Base-by-base conservation (phyloP, 176 grass and related monocot species). In the Typha latifolia region DNA sequence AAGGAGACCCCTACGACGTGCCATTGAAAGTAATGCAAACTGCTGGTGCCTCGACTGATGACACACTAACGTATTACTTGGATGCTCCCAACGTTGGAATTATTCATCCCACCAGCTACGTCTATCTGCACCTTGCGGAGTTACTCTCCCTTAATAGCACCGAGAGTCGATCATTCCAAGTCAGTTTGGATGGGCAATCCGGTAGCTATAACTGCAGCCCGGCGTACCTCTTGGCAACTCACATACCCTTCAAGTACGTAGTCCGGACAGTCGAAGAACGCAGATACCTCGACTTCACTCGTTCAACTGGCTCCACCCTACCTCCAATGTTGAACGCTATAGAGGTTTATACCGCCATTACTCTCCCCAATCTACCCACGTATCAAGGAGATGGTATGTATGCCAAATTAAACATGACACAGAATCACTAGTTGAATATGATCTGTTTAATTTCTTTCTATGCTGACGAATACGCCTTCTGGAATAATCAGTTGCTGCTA, bases 71-170 rank as follows among this genome's bases (percentile, higher is more conserved):
- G 62, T 65, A 32, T 31, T 12, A 32, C 15, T 15, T 65, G 13
- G 62, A 20, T 22, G 62, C 62, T 65, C 24, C 9, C 24, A 65
- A 22, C 62, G 23, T 3, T 29, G 62, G 62, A 12, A 65, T 9
- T 8, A 22, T 29, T 65, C 62, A 31, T 29, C 62, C 62, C 13
- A 65, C 62, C 32, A 29, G 4, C 18, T 18, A 14, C 32, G 32
- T 65, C 62, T 65, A 26, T 65, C 62, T 65, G 24, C 62, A 65
- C 32, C 23, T 65, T 22, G 62, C 62, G 1, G 62, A 65, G 62
- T 31, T 65, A 65, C 62, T 29, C 0, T 31, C 62, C 23, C 62
- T 12, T 29, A 65, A 65, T 34, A 34, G 32, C 3, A 34, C 32
- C 5, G 32, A 34, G 32, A 34, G 32, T 34, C 3, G 32, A 34